These are phyloP conservation scores for Taphrina deformans DNA, from an alignment of 1,139 yeast genomes.

Conservation along the genomic window DNA sequence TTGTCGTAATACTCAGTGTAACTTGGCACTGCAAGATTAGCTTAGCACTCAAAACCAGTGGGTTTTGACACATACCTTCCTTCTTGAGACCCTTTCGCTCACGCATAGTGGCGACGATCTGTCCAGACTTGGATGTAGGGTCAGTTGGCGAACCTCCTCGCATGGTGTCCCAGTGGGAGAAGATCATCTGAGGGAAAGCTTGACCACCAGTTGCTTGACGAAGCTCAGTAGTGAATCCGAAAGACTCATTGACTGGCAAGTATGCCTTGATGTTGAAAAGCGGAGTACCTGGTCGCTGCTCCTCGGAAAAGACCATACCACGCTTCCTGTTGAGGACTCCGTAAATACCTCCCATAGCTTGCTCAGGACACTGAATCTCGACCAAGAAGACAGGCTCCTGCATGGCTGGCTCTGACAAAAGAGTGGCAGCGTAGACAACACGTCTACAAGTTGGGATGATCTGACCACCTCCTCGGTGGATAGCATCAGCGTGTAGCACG, in stretches of 20 bases:
- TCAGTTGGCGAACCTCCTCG: slow-evolving; percentile 83
- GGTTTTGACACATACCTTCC: slow-evolving; percentile 43
- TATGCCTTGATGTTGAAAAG: slow-evolving; percentile 98
- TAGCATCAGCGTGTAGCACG: slow-evolving; percentile 99
- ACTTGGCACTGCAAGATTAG: slow-evolving; percentile 68
- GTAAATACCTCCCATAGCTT: slow-evolving; percentile 99
- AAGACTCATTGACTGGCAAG: slow-evolving; percentile 99
- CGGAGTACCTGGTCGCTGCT: slow-evolving; percentile 99
- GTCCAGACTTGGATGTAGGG: slow-evolving; percentile 92
- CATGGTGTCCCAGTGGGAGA: slow-evolving; percentile 96
- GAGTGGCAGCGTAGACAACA: slow-evolving; percentile 96
- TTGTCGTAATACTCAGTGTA: slow-evolving; percentile 99
- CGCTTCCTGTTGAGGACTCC: slow-evolving; percentile 99
- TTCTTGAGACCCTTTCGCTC: slow-evolving; percentile 97
- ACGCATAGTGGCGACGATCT: slow-evolving; percentile 84
- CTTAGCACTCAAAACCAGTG: not conserved
- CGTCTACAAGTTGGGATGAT: slow-evolving; percentile 99
- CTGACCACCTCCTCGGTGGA: slow-evolving; percentile 99
- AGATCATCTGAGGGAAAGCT: slow-evolving; percentile 99
- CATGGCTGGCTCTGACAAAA: slow-evolving; percentile 97
- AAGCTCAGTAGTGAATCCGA: slow-evolving; percentile 99
- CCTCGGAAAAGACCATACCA: slow-evolving; percentile 99
- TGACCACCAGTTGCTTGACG: slow-evolving; percentile 99
- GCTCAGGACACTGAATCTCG: slow-evolving; percentile 99
- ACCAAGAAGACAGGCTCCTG: slow-evolving; percentile 99